These are phyloP conservation scores for Adansonia rubrostipa DNA, from an alignment of 441 rosid genomes.

Conservation along the genomic window DNA sequence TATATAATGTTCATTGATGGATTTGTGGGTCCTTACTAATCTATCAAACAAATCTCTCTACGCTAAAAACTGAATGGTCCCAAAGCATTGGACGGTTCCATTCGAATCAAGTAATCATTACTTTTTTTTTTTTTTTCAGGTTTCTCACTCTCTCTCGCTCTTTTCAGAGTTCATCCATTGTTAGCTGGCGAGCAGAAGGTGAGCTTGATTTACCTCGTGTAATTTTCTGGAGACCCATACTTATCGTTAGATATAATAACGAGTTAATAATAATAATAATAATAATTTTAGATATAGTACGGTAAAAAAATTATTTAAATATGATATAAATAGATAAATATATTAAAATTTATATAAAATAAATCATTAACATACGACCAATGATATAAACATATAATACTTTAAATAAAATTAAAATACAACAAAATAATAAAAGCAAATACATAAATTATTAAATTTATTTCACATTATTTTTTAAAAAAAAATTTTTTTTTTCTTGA, in stretches of 20 bases:
- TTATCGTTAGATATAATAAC: too few relatives aligned
- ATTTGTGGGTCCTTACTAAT: conserved; percentile 27
- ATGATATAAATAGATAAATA: too few relatives aligned
- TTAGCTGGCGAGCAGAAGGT: conserved; percentile 15
- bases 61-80: conserved; percentile 20
- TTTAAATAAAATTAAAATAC: too few relatives aligned
- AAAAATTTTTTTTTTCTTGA: background rate
- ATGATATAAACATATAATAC: too few relatives aligned
- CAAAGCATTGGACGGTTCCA: conserved; percentile 13
- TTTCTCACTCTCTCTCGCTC: background rate
- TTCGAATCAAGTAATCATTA: background rate
- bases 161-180: background rate
- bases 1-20: background rate
- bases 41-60: conserved; percentile 5
- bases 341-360: too few relatives aligned
- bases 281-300: too few relatives aligned
- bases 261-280: too few relatives aligned
- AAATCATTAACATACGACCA: too few relatives aligned
- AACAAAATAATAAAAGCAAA: too few relatives aligned
- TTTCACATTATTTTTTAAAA: background rate
- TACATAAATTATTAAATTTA: too few relatives aligned
- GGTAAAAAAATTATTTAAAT: too few relatives aligned
- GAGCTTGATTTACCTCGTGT: background rate
- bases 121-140: background rate
- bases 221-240: background rate